Evolutionary conservation across 352 stramenopile genomes (phyloP).

Genomic region (Paralagenidium karlingii): DNA sequence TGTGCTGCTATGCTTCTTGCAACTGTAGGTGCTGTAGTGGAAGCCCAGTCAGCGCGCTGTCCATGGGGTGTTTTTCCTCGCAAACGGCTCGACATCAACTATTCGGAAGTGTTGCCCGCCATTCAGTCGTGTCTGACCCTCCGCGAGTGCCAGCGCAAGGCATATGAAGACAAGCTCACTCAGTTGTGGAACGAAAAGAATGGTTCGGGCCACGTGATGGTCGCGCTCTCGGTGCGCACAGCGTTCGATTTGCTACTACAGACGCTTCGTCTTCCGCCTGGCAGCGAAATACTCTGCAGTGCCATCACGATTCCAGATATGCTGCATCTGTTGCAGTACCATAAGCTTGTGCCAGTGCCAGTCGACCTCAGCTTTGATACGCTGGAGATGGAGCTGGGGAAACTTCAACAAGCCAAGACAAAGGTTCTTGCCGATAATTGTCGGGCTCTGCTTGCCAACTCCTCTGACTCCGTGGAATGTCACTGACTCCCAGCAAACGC

Average conservation of each 20-base stretch:
- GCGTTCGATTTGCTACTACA: conserved; percentile 72
- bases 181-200: conserved; percentile 39
- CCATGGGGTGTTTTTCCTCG: conserved; percentile 71
- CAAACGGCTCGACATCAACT: conserved; percentile 76
- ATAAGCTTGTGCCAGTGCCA: conserved; percentile 59
- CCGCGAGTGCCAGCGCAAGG: conserved; percentile 34
- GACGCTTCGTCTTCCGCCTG: conserved; percentile 48
- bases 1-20: no score
- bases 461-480: background rate
- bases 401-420: conserved; percentile 26
- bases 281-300: conserved; percentile 64
- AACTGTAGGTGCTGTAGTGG: no score
- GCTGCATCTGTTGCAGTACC: conserved; percentile 61
- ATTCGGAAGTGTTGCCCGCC: conserved; percentile 42
- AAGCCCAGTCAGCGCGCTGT: conserved; percentile 34
- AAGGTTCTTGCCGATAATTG: conserved; percentile 9
- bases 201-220: conserved; percentile 42
- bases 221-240: conserved; percentile 65
- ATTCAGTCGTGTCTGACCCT: conserved; percentile 42
- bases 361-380: conserved; percentile 59
- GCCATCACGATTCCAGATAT: conserved; percentile 81
- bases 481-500: conserved; percentile 40
- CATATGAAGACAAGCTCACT: conserved; percentile 31
- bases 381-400: conserved; percentile 35
- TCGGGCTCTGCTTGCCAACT: background rate